Evolutionary conservation across 2,329 filamentous ascomycete genomes (phyloP).

Genomic region (Aaosphaeria pasadenensis): DNA sequence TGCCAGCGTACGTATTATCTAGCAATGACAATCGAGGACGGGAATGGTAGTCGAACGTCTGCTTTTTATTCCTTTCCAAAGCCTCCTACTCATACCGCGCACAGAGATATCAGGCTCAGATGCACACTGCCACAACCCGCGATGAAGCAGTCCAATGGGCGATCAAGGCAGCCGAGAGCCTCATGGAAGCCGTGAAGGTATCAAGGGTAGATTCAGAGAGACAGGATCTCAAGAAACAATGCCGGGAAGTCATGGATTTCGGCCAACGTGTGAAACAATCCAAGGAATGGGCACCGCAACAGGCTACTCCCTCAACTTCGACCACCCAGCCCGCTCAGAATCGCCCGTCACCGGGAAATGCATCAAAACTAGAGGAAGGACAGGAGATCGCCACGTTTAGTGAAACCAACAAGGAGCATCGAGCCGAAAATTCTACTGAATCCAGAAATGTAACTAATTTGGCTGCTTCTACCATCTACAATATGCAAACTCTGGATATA

Average conservation of each 20-base stretch:
- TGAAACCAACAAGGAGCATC: too few relatives aligned
- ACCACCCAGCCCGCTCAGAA: too few relatives aligned
- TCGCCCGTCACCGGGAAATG: too few relatives aligned
- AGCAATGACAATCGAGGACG: constrained; percentile 3
- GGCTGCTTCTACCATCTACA: too few relatives aligned
- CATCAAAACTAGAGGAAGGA: too few relatives aligned
- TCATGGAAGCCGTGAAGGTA: constrained; percentile 71
- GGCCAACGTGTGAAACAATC: constrained; percentile 72
- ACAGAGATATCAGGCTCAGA: constrained; percentile 20
- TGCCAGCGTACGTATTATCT: constrained; percentile 31
- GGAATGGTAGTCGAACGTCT: not conserved
- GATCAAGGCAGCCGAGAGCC: constrained; percentile 74
- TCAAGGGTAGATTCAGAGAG: constrained; percentile 63
- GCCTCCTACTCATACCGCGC: constrained; percentile 13
- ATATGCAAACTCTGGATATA: too few relatives aligned
- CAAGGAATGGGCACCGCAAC: constrained; percentile 18
- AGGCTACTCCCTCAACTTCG: too few relatives aligned
- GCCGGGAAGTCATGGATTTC: constrained; percentile 64
- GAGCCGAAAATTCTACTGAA: too few relatives aligned
- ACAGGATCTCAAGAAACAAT: constrained; percentile 64
- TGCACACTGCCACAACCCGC: constrained; percentile 51
- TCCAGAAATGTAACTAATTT: too few relatives aligned
- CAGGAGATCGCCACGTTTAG: too few relatives aligned
- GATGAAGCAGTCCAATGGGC: constrained; percentile 70
- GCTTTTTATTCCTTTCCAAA: too few relatives aligned